phyloP scores from a whole-genome alignment of 306 rosid genomes.

The apple (Malus domestica) region ASM211411v1 NC_041790.1:11554001-11554500 shows the following conservation, averaged over 20 bases:
- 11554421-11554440: conserved; percentile 78
- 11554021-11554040: conserved; percentile 72
- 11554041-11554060: conserved; percentile 49
- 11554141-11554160: not conserved
- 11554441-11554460: conserved; percentile 87
- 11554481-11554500: conserved; percentile 10
- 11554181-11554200: not conserved
- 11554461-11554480: conserved; percentile 16
- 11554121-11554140: not conserved
- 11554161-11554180: too few relatives aligned
- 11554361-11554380: conserved; percentile 11
- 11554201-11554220: not conserved
- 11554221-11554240: not conserved
- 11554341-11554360: conserved; percentile 97
- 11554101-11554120: not conserved
- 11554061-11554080: not conserved
- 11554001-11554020: conserved; percentile 54
- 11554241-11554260: conserved; percentile 71
- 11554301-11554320: conserved; percentile 63
- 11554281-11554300: conserved; percentile 58
- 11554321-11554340: conserved; percentile 98
- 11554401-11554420: conserved; percentile 16
- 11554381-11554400: not conserved
- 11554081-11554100: not conserved
- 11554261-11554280: conserved; percentile 49